These are phyloP conservation scores for Epicoccum nigrum DNA, from an alignment of 2,329 filamentous ascomycete species.

Conservation along the genomic window DNA sequence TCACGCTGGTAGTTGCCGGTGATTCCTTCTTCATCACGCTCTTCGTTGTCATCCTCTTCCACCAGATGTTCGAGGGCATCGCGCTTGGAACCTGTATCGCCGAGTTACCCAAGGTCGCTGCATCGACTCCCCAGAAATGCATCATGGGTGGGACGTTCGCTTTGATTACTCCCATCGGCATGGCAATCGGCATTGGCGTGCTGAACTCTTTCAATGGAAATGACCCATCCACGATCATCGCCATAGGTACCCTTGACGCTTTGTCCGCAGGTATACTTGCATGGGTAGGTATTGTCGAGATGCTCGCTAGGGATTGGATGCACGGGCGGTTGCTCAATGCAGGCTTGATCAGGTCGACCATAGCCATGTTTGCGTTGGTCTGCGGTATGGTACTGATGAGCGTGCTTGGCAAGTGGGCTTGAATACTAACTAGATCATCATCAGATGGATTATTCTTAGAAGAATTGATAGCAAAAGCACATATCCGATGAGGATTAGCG, in stretches of 20 bases:
- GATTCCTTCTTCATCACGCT: slow-evolving; percentile 60
- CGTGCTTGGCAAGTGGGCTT: slow-evolving; percentile 77
- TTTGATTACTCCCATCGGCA: slow-evolving; percentile 76
- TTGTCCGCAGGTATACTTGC: slow-evolving; percentile 75
- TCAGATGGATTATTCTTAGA: too few relatives aligned
- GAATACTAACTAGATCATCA: too few relatives aligned
- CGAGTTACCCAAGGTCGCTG: slow-evolving; percentile 54
- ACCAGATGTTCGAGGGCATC: slow-evolving; percentile 79
- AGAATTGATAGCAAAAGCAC: too few relatives aligned
- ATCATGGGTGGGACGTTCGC: slow-evolving; percentile 69
- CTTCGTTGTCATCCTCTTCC: slow-evolving; percentile 72
- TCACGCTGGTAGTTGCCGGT: slow-evolving; percentile 63
- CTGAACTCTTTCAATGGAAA: slow-evolving; percentile 75
- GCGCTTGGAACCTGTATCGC: slow-evolving; percentile 76
- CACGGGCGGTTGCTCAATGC: slow-evolving; percentile 58
- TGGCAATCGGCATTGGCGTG: slow-evolving; percentile 79
- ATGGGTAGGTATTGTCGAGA: slow-evolving; percentile 82
- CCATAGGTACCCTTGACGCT: slow-evolving; percentile 75
- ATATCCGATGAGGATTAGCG: too few relatives aligned
- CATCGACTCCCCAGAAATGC: slow-evolving; percentile 58
- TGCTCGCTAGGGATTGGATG: slow-evolving; percentile 79
- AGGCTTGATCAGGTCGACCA: slow-evolving; percentile 53
- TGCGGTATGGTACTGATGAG: slow-evolving; percentile 73
- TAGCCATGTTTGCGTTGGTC: slow-evolving; percentile 62
- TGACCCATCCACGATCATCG: slow-evolving; percentile 69